Evolutionary conservation across 441 rosid species (phyloP).

Genomic region (Pelargonium cotyledonis): DNA sequence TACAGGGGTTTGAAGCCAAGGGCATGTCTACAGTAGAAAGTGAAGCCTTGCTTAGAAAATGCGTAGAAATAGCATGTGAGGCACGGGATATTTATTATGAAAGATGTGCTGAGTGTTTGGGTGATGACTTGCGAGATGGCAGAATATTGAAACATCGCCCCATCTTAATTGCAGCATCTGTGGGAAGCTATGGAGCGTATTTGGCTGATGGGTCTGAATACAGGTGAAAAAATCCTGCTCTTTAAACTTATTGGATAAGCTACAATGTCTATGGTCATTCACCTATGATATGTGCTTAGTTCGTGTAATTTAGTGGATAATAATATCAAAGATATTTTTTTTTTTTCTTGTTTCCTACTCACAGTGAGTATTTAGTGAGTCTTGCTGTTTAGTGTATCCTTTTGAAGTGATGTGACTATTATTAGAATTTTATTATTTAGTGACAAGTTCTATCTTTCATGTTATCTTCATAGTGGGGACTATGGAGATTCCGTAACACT

Average conservation of each 20-base stretch:
- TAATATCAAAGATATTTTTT: slow-evolving; percentile 5
- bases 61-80: slow-evolving; percentile 70
- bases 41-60: slow-evolving; percentile 60
- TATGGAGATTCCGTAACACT: slow-evolving; percentile 62
- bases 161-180: slow-evolving; percentile 77
- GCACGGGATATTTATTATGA: slow-evolving; percentile 48
- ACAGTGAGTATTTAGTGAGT: too few species aligned
- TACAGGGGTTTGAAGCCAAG: slow-evolving; percentile 77
- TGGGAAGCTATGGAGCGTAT: slow-evolving; percentile 91
- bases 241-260: slow-evolving; percentile 4
- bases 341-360: slow-evolving; percentile 5
- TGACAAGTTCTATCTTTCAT: not conserved
- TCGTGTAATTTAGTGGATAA: not conserved
- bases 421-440: not conserved
- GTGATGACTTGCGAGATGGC: slow-evolving; percentile 22
- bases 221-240: slow-evolving; percentile 37
- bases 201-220: slow-evolving; percentile 96
- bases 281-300: not conserved
- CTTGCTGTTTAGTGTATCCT: too few species aligned
- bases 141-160: slow-evolving; percentile 47
- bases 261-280: not conserved
- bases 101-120: slow-evolving; percentile 36
- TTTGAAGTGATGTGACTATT: too few species aligned
- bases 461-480: slow-evolving; percentile 42
- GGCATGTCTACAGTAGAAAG: slow-evolving; percentile 58